Conservation (phyloP, 257 asterid genomes). For the Solanum piurae region DNA sequence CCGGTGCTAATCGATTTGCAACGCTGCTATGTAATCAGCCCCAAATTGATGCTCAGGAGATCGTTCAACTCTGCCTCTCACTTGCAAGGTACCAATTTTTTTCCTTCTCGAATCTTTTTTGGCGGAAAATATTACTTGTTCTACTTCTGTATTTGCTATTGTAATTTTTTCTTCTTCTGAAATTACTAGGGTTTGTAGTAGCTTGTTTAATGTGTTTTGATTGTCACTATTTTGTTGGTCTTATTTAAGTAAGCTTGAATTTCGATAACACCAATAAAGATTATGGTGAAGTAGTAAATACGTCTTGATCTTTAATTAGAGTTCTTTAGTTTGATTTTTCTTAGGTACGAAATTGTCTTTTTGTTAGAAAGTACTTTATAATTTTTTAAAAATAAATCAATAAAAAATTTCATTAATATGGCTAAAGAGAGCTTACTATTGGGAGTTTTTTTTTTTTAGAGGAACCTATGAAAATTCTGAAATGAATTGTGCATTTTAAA, state of each 20-base stretch:
- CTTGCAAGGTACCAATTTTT: neutral
- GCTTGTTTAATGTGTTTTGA: neutral
- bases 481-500: neutral
- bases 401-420: too few relatives aligned
- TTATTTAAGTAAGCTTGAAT: too few relatives aligned
- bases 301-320: too few relatives aligned
- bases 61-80: neutral
- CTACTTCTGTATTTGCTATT: too few relatives aligned
- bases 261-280: too few relatives aligned
- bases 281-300: neutral
- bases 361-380: too few relatives aligned
- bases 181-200: neutral
- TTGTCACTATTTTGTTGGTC: too few relatives aligned
- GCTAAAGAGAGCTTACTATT: too few relatives aligned
- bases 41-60: neutral
- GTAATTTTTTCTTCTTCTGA: neutral
- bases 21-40: neutral
- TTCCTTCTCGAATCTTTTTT: neutral
- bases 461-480: too few relatives aligned
- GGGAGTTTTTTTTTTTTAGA: too few relatives aligned
- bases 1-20: neutral
- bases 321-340: fast-evolving
- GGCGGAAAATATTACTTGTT: neutral
- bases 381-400: too few relatives aligned
- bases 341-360: too few relatives aligned